Base-by-base conservation (phyloP, 2,329 filamentous ascomycete species). In the Pseudogymnoascus pannorum region DNA sequence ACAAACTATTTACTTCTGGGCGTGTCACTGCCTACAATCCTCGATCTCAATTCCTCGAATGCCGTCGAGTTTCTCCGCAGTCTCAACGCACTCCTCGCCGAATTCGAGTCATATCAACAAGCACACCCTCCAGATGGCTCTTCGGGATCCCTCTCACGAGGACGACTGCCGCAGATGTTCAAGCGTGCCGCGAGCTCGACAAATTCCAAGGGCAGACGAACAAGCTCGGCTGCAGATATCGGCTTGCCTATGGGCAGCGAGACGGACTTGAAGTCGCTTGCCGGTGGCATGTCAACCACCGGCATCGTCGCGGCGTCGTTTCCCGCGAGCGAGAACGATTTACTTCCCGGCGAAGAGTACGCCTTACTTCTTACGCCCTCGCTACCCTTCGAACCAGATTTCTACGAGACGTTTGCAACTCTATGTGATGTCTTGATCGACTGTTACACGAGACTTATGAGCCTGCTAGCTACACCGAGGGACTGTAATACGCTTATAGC, bases 371-470 rank as follows among this genome's bases (percentile, higher is more conserved):
- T 97, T 18, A 97, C 93, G n/a, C 94, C 94, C 0, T 88, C 87
- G 14, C 77, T 99, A 57, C 94, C 94, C 0, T 99, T 99, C 71
- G 92, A 97, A 66, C 94, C 94, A 0, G 94, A 99, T 75, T 99
- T 96, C 70, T 94, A 93, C 74, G 92, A 95, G 76, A 97, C 92
- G 0, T 97, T 97, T 76, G 88, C 92, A 12, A 97, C 94, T 11
- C 80, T 99, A 5, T 97, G 94, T 76, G 94, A 99, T 72, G 91
- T 96, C 2, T 78, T 99, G 64, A 95, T 97, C 68, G 94, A 97
- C 73, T 91, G 87, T 70, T 99, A 99, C 75, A 86, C 86, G 35
- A 85, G 87, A 60, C 84, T 99, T 26, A 78, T 95, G 68, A 80
- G 79, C 44, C 78, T 99, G 63, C 79, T 97, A 20, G 81, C 86